These are phyloP conservation scores for Tuber indicum DNA, from an alignment of 495 filamentous ascomycete genomes.

Conservation along the genomic window DNA sequence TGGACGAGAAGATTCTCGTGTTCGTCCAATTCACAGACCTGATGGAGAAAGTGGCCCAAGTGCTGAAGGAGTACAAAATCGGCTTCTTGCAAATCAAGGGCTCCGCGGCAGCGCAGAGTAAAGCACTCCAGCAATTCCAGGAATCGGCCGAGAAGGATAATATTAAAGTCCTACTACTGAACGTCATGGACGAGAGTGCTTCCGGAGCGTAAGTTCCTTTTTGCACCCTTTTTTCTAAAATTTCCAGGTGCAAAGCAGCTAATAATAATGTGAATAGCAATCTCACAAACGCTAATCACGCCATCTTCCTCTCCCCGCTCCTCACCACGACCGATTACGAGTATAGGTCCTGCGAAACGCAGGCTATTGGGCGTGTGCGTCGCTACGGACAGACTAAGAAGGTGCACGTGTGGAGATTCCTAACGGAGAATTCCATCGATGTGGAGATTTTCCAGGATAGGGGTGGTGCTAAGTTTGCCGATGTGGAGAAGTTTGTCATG, in stretches of 20 bases:
- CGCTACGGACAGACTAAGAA: slow-evolving; percentile 61
- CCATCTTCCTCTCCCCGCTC: slow-evolving; percentile 65
- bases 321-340: slow-evolving; percentile 51
- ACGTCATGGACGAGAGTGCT: slow-evolving; percentile 57
- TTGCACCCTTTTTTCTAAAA: not conserved
- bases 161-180: slow-evolving; percentile 59
- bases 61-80: slow-evolving; percentile 35
- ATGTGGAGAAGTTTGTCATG: slow-evolving; percentile 10
- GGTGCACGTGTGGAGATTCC: slow-evolving; percentile 66
- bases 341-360: slow-evolving; percentile 57
- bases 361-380: slow-evolving; percentile 63
- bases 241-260: not conserved
- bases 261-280: slow-evolving; percentile 50
- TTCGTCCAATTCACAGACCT: slow-evolving; percentile 52
- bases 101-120: slow-evolving; percentile 24
- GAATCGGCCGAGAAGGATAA: slow-evolving; percentile 31
- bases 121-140: slow-evolving; percentile 48
- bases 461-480: slow-evolving; percentile 35
- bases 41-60: slow-evolving; percentile 41
- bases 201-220: slow-evolving; percentile 59
- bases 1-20: slow-evolving; percentile 49
- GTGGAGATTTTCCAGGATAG: slow-evolving; percentile 57
- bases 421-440: slow-evolving; percentile 60
- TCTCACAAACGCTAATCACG: slow-evolving; percentile 66
- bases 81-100: slow-evolving; percentile 32